phyloP scores from a whole-genome alignment of 2,329 filamentous ascomycete species.

The Aspergillus texensis region DNA sequence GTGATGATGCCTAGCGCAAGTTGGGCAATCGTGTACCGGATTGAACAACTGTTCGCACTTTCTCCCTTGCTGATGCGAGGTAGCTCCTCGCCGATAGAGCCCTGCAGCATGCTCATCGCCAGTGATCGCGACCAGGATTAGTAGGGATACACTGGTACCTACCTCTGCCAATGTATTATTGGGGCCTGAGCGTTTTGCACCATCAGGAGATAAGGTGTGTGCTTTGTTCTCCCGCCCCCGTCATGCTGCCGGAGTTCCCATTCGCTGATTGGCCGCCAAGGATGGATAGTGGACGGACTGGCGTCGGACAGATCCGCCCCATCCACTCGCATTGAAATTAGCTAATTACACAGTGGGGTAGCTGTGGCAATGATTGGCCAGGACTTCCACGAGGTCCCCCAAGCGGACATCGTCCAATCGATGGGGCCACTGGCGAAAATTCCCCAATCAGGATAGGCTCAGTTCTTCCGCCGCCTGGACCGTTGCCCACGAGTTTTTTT shows the following conservation, averaged over 20 bases:
- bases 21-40: not conserved
- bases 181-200: not conserved
- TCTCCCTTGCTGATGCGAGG: not conserved
- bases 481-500: slow-evolving; percentile 9
- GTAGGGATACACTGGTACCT: not conserved
- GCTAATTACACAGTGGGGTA: not conserved
- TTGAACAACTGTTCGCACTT: not conserved
- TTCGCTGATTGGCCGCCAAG: not conserved
- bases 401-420: not conserved
- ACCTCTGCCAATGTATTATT: not conserved
- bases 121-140: not conserved
- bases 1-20: not conserved
- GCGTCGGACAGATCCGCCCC: not conserved
- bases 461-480: slow-evolving; percentile 5
- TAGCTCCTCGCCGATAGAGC: not conserved
- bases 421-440: slow-evolving; percentile 8
- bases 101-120: not conserved
- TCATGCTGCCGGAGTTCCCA: not conserved
- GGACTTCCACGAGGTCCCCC: not conserved
- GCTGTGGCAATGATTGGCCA: not conserved
- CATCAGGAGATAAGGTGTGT: not conserved
- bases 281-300: not conserved
- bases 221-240: not conserved
- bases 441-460: slow-evolving; percentile 13
- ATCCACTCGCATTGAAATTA: not conserved